Evolutionary conservation across 164 flowering plant species (phyloP).

Genomic region (Macadamia tetraphylla): DNA sequence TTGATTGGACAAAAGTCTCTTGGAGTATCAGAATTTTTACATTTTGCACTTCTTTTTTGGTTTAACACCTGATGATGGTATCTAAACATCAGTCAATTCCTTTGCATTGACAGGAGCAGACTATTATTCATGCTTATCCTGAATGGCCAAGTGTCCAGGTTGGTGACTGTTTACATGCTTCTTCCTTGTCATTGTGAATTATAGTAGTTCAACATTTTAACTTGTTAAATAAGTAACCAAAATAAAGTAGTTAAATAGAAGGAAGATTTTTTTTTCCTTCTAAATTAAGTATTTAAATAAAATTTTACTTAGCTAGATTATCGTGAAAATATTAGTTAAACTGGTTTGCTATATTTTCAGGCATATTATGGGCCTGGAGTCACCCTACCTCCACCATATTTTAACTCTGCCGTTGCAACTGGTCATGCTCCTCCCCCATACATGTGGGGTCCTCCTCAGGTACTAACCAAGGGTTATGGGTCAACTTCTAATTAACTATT

Average conservation of each 20-base stretch:
- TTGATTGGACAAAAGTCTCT: background rate
- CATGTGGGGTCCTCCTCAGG: constrained; percentile 87
- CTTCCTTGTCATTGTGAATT: background rate
- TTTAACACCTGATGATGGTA: background rate
- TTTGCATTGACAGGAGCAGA: constrained; percentile 54
- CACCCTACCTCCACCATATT: constrained; percentile 31
- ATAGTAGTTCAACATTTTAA: background rate
- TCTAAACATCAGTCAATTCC: constrained; percentile 6
- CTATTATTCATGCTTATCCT: constrained; percentile 49
- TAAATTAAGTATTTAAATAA: background rate
- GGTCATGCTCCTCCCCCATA: constrained; percentile 85
- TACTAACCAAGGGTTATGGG: constrained; percentile 8
- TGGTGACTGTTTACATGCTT: background rate
- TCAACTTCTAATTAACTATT: background rate
- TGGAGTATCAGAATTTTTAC: background rate
- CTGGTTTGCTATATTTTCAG: constrained; percentile 15
- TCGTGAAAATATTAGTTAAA: background rate
- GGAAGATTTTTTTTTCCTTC: too few species aligned
- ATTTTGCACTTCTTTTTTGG: background rate
- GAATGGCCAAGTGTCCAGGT: constrained; percentile 86
- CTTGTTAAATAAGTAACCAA: too few species aligned
- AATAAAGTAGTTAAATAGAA: too few species aligned
- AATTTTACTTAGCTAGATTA: background rate
- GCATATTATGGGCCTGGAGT: constrained; percentile 37
- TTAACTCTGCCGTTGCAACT: constrained; percentile 57